Percentiles rank a stretch among this genome's conserved stretches.
Conservation (phyloP, 768 basidiomycete genomes). For the Dendrothele bispora region DNA sequence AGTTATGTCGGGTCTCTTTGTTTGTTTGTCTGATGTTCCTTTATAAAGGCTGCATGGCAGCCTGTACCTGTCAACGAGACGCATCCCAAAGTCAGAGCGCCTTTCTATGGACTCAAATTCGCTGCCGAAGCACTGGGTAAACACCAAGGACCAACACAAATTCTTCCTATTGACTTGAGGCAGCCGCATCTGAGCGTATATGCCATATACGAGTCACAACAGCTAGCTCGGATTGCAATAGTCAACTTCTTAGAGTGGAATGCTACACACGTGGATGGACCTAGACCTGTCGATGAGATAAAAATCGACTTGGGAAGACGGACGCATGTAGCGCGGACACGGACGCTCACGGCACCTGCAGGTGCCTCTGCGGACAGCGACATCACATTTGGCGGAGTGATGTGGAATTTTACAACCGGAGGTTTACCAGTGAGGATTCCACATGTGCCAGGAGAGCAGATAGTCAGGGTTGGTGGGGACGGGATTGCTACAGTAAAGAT, state of each 20-base stretch:
- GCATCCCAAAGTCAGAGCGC: neutral
- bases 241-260: constrained; percentile 5
- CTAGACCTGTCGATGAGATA: neutral
- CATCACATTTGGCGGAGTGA: constrained; percentile 1
- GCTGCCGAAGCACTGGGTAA: constrained; percentile 3
- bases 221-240: neutral
- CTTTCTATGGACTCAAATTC: constrained; percentile 4
- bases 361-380: constrained; percentile 1
- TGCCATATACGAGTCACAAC: constrained; percentile 2
- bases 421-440: neutral
- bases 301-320: neutral
- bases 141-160: constrained; percentile 5
- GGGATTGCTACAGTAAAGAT: neutral
- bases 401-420: constrained; percentile 5
- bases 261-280: neutral
- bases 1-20: neutral
- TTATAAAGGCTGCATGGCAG: constrained; percentile 3
- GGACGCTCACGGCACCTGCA: neutral
- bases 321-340: neutral
- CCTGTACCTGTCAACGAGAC: neutral
- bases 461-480: neutral
- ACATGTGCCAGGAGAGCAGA: neutral
- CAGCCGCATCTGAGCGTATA: neutral
- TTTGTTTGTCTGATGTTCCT: neutral
- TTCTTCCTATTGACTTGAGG: neutral